These are phyloP conservation scores for Globisporangium radiosum DNA, from an alignment of 352 stramenopile genomes.

Conservation along the genomic window DNA sequence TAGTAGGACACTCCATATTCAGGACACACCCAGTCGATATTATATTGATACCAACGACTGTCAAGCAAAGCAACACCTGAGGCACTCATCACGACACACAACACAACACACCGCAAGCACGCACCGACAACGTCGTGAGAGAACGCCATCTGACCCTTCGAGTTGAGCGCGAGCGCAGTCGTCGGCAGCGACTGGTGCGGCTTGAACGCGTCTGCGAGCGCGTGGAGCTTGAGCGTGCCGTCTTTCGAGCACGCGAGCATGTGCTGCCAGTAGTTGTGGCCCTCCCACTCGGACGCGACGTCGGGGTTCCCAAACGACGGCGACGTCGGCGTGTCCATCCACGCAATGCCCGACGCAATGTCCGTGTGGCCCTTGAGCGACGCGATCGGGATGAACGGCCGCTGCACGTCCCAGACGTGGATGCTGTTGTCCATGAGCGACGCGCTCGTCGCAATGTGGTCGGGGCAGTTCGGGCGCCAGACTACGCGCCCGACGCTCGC, in stretches of 20 bases:
- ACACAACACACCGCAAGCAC: conserved; percentile 5
- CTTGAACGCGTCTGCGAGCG: conserved; percentile 78
- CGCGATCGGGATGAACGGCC: conserved; percentile 76
- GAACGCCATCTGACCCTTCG: conserved; percentile 71
- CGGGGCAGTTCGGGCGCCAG: conserved; percentile 69
- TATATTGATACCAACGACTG: too few species aligned
- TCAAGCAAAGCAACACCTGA: too few species aligned
- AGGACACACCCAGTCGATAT: too few species aligned
- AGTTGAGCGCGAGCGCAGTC: conserved; percentile 71
- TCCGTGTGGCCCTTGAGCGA: conserved; percentile 83
- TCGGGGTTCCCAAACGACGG: conserved; percentile 20
- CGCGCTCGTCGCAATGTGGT: conserved; percentile 81
- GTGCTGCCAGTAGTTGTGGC: conserved; percentile 81
- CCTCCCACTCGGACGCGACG: conserved; percentile 43
- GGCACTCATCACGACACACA: not conserved
- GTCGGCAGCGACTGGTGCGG: conserved; percentile 72
- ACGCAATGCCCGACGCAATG: conserved; percentile 77
- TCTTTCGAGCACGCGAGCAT: conserved; percentile 87
- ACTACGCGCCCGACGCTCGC: conserved; percentile 75
- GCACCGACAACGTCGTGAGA: conserved; percentile 80
- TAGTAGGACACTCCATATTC: too few species aligned
- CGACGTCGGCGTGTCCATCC: conserved; percentile 72
- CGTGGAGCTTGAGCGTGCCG: conserved; percentile 81
- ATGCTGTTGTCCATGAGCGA: conserved; percentile 86
- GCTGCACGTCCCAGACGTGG: conserved; percentile 82